These are phyloP conservation scores for Kandelia obovata DNA, from an alignment of 345 rosid genomes.

Conservation along the genomic window DNA sequence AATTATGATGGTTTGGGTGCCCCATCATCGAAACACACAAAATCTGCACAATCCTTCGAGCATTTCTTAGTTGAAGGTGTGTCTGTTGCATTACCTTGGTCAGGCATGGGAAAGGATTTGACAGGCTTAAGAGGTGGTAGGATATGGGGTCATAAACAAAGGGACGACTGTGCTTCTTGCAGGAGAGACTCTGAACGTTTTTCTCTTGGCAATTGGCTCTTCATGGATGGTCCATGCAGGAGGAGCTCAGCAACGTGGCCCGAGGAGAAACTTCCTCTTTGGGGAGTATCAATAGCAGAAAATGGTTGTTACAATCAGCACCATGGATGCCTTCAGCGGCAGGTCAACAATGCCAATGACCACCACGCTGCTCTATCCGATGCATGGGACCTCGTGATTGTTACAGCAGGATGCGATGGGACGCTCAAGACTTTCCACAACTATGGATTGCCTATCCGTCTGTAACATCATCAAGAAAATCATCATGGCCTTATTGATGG, in stretches of 20 bases:
- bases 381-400: constrained; percentile 80
- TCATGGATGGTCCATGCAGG: constrained; percentile 46
- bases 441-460: constrained; percentile 58
- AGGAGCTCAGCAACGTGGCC: constrained; percentile 81
- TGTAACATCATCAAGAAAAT: constrained; percentile 8
- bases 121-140: constrained; percentile 12
- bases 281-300: constrained; percentile 25
- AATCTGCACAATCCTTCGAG: constrained; percentile 60
- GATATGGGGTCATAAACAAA: constrained; percentile 3
- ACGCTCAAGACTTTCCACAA: constrained; percentile 65
- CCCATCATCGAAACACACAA: constrained; percentile 35
- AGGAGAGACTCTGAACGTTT: constrained; percentile 37
- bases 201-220: constrained; percentile 53
- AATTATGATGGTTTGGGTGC: constrained; percentile 36
- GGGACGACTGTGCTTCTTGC: constrained; percentile 18
- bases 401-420: constrained; percentile 73
- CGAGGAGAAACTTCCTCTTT: constrained; percentile 64
- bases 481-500: background rate
- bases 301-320: constrained; percentile 6
- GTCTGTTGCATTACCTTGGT: constrained; percentile 66
- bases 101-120: constrained; percentile 28
- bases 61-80: constrained; percentile 59
- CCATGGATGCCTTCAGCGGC: constrained; percentile 6
- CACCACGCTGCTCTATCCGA: constrained; percentile 21
- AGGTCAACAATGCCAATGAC: background rate